These are phyloP conservation scores for Coemansia furcata DNA, from an alignment of 192 early-diverging fungal species.

Conservation along the genomic window DNA sequence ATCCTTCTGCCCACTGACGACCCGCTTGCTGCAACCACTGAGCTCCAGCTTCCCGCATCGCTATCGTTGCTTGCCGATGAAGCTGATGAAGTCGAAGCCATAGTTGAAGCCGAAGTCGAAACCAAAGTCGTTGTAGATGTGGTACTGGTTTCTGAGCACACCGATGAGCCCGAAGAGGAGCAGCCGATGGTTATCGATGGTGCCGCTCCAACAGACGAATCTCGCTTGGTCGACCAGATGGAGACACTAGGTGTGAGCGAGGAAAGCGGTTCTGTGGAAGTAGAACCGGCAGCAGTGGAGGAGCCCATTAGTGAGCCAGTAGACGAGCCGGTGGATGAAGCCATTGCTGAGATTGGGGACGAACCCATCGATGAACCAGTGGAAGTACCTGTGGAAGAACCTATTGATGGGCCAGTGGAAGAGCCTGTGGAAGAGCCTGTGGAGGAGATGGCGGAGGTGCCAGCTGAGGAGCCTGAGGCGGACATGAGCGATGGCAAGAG, in stretches of 20 bases:
- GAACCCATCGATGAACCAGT: too few species aligned
- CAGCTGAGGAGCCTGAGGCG: not conserved
- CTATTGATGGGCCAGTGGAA: not conserved
- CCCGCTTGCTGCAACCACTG: slow-evolving; percentile 12
- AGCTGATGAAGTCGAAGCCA: not conserved
- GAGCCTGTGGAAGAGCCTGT: not conserved
- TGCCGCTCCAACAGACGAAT: not conserved
- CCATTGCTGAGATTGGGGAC: too few species aligned
- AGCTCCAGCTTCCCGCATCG: not conserved
- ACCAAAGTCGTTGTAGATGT: too few species aligned
- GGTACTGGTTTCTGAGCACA: too few species aligned
- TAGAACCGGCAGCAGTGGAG: too few species aligned
- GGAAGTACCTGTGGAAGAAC: too few species aligned
- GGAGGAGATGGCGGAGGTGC: not conserved
- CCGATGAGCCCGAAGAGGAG: not conserved
- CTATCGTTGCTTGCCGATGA: not conserved
- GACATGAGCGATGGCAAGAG: not conserved
- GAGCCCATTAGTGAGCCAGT: too few species aligned
- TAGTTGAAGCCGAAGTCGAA: not conserved
- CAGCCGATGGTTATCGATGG: not conserved
- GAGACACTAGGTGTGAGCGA: slow-evolving; percentile 16
- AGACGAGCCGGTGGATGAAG: too few species aligned
- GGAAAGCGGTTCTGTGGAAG: too few species aligned
- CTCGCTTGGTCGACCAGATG: slow-evolving; percentile 6
- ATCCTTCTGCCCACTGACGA: slow-evolving; percentile 25